Evolutionary conservation across 306 rosid genomes (phyloP), one percentile per base, ranked within the genome.

Genomic region (Lablab purpureus): DNA sequence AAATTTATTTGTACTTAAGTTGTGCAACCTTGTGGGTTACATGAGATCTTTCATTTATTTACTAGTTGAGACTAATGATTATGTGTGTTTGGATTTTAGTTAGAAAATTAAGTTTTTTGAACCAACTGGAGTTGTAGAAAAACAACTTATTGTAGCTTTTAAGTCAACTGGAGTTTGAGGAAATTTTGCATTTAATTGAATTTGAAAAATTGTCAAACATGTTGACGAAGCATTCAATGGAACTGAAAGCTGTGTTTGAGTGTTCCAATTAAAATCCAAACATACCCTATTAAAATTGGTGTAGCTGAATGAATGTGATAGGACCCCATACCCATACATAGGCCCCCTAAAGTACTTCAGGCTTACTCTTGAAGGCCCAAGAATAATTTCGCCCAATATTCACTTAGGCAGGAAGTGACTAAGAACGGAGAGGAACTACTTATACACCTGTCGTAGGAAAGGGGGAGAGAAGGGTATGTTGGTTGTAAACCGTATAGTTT

Each of bases 1-100:
- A 67, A 52, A 46, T 69, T 71, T 73, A 19, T 77, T 69, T 28
- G 63, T 19, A 40, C 59, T 27, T 15, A 22, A 52, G 75, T 80
- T 21, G 54, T 23, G 50, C 62, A 73, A 66, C 21, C 14, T 22
- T 19, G 47, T 60, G 47, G 30, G 54, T 65, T 58, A 66, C 22
- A 55, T 73, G 67, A 17, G 45, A 68, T 41, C 5, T 27, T 37
- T 45, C 37, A 6, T 30, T 76, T 76, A 66, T 63, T 21, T 76
- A 4, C 63, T 47, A 28, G 37, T 75, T 46, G n/a, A 28, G 49
- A 63, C 50, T 46, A 76, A 64, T 47, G 36, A 63, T 30, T 30
- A 5, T 63, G 40, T 6, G 40, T 7, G 7, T 34, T 34, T 34
- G 40, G 7, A 6, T 34, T 34, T 7, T 9, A 34, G 10, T 34